Evolutionary conservation across 805 yeast genomes (phyloP).

Genomic region (Zygosaccharomyces bailii): DNA sequence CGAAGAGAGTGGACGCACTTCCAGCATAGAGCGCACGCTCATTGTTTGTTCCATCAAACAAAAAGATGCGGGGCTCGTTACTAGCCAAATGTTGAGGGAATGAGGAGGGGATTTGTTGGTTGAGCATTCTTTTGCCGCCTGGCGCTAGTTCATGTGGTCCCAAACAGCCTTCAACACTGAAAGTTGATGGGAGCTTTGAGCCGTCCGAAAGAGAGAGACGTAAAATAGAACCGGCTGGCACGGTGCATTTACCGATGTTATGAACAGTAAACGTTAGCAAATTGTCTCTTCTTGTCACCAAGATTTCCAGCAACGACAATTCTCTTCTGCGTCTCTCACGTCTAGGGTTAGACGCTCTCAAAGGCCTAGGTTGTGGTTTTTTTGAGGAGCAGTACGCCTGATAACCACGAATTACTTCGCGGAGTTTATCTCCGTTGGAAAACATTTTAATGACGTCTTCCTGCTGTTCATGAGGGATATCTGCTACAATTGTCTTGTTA

Average conservation of each 20-base stretch:
- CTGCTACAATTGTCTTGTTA: constrained; percentile 18
- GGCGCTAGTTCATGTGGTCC: constrained; percentile 24
- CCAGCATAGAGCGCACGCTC: neutral
- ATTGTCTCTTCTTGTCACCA: constrained; percentile 19
- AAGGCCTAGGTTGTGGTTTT: neutral
- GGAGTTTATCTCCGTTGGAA: constrained; percentile 22
- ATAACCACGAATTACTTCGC: constrained; percentile 21
- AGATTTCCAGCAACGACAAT: neutral
- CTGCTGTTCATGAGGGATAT: constrained; percentile 23
- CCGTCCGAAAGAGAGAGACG: constrained; percentile 13
- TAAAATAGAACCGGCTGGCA: constrained; percentile 18
- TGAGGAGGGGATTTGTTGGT: neutral
- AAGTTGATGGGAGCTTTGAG: neutral
- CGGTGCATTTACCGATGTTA: constrained; percentile 11
- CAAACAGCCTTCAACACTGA: constrained; percentile 15
- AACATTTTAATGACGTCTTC: constrained; percentile 26
- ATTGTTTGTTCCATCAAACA: neutral
- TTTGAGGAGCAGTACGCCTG: constrained; percentile 11
- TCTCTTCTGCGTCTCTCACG: neutral
- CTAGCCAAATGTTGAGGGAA: neutral
- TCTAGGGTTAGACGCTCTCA: neutral
- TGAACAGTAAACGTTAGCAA: constrained; percentile 17
- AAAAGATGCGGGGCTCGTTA: neutral
- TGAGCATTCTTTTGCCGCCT: constrained; percentile 17
- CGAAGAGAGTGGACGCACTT: neutral